phyloP scores from a whole-genome alignment of 2,329 filamentous ascomycete species.

The Epichloe amarillans region DNA sequence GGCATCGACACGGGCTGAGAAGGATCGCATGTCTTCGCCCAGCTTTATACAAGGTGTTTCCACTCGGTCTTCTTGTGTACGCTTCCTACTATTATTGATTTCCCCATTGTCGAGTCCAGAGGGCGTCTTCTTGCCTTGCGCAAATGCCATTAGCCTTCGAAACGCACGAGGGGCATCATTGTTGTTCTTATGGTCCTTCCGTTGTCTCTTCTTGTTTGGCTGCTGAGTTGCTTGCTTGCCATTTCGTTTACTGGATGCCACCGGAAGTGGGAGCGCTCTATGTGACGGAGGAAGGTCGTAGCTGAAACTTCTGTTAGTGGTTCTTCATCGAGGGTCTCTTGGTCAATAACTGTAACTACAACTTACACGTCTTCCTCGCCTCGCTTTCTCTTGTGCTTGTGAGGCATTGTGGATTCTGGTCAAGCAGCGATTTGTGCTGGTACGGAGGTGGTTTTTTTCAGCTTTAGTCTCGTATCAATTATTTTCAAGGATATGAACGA shows the following conservation, averaged over 20 bases:
- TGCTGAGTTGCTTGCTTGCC: conserved; percentile 20
- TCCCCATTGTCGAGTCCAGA: conserved; percentile 61
- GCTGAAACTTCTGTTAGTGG: conserved; percentile 18
- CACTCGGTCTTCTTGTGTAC: conserved; percentile 11
- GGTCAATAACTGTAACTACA: background rate
- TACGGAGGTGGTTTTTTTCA: background rate
- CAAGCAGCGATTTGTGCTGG: conserved; percentile 4
- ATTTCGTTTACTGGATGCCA: conserved; percentile 20
- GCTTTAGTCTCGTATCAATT: background rate
- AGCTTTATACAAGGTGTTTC: conserved; percentile 59
- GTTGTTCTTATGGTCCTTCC: conserved; percentile 32
- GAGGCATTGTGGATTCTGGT: conserved; percentile 47
- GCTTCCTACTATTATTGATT: conserved; percentile 9
- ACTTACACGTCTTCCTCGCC: conserved; percentile 41
- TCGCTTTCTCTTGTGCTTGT: conserved; percentile 65
- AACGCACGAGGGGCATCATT: conserved; percentile 88
- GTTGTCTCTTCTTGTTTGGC: conserved; percentile 28
- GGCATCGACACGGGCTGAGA: conserved; percentile 69
- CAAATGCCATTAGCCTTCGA: conserved; percentile 66
- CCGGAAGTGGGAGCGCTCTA: conserved; percentile 37
- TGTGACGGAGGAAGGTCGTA: conserved; percentile 37
- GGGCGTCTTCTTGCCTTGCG: conserved; percentile 43
- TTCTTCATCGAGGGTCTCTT: background rate
- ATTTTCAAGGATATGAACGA: background rate
- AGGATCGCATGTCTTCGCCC: conserved; percentile 72